These are phyloP conservation scores for Microthyrium microscopicum DNA, from an alignment of 2,329 filamentous ascomycete species.

Conservation along the genomic window DNA sequence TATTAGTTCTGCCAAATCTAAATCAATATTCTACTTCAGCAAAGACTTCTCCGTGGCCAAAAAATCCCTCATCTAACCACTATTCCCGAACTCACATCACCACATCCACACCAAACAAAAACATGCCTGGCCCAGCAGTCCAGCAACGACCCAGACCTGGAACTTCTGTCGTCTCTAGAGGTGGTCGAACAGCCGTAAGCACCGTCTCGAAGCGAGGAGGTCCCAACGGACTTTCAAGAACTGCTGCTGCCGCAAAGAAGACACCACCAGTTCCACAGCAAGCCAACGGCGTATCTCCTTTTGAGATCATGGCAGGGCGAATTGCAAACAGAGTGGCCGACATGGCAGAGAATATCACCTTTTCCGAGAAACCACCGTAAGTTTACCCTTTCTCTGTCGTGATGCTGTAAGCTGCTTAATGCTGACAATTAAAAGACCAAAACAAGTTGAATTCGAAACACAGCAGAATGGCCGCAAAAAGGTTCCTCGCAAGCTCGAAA, in stretches of 20 bases:
- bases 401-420: neutral
- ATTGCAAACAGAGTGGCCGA: conserved; percentile 35
- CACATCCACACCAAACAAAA: neutral
- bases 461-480: conserved; percentile 15
- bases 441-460: neutral
- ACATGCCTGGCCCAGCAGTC: neutral
- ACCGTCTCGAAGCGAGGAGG: neutral
- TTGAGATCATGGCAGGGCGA: conserved; percentile 33
- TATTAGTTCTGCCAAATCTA: too few species aligned
- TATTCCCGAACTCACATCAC: too few species aligned
- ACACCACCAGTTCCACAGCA: conserved; percentile 5
- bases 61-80: too few species aligned
- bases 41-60: too few species aligned
- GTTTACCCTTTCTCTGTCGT: conserved; percentile 5
- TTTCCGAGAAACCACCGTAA: conserved; percentile 15
- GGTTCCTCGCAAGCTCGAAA: conserved; percentile 32
- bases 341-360: conserved; percentile 36
- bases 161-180: neutral
- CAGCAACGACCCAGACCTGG: neutral
- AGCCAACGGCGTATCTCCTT: conserved; percentile 23
- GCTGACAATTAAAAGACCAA: neutral
- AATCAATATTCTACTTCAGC: too few species aligned
- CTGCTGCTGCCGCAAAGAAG: conserved; percentile 5
- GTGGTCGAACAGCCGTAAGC: neutral
- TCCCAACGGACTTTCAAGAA: too few species aligned